A percentile compares a stretch with the other conserved stretches of the same genome.
phyloP scores from a whole-genome alignment of 495 filamentous ascomycete species.

The Neurospora sublineolata region DNA sequence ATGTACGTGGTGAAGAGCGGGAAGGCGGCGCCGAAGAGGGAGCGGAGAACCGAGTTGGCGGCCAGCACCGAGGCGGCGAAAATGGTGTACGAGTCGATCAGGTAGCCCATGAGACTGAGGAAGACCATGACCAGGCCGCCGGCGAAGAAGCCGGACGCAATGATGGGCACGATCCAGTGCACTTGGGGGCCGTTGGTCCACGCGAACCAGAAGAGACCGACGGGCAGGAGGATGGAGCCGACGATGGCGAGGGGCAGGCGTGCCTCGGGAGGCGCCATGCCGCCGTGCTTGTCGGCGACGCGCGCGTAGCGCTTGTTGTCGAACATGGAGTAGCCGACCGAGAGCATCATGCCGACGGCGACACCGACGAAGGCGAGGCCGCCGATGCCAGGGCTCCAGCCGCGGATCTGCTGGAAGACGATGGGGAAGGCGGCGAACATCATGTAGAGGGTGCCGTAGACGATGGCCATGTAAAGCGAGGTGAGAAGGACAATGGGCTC shows the following conservation, averaged over 20 bases:
- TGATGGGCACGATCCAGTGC: slow-evolving; percentile 43
- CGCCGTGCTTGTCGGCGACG: slow-evolving; percentile 39
- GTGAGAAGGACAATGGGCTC: slow-evolving; percentile 78
- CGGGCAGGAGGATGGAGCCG: slow-evolving; percentile 38
- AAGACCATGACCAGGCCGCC: slow-evolving; percentile 47
- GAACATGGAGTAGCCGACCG: slow-evolving; percentile 53
- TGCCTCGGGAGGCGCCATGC: slow-evolving; percentile 60
- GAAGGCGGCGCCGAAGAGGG: slow-evolving; percentile 67
- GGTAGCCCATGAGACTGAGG: slow-evolving; percentile 63
- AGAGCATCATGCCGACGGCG: slow-evolving; percentile 62
- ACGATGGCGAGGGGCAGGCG: slow-evolving; percentile 69
- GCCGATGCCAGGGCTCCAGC: slow-evolving; percentile 57
- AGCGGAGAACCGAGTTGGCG: slow-evolving; percentile 58
- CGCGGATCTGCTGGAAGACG: slow-evolving; percentile 61
- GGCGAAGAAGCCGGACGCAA: slow-evolving; percentile 37
- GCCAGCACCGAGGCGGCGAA: slow-evolving; percentile 74
- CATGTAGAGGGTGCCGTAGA: slow-evolving; percentile 79
- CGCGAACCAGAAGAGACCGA: slow-evolving; percentile 51
- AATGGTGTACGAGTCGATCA: slow-evolving; percentile 73
- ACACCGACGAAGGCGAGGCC: slow-evolving; percentile 74
- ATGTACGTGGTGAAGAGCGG: slow-evolving; percentile 73
- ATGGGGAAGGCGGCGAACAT: slow-evolving; percentile 84
- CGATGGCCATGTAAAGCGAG: slow-evolving; percentile 63
- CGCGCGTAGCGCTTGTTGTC: slow-evolving; percentile 51
- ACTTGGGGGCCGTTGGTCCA: slow-evolving; percentile 41